A percentile compares a stretch with the other conserved stretches of the same genome.
These are phyloP conservation scores for Fusarium caatingaense DNA, from an alignment of 2,329 filamentous ascomycete species.

Conservation along the genomic window DNA sequence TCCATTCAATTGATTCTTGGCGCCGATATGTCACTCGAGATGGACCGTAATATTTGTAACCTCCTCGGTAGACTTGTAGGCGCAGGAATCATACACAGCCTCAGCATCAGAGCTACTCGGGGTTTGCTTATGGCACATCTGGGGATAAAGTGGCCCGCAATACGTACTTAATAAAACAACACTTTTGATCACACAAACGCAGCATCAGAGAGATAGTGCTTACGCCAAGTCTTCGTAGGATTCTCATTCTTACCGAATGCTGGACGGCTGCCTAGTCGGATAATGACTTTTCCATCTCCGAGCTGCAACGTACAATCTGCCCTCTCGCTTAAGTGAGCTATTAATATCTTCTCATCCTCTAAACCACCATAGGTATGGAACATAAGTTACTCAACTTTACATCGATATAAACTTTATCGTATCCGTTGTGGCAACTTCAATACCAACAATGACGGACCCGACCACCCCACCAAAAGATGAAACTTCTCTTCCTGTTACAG, in stretches of 20 bases:
- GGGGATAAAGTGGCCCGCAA: too few species aligned
- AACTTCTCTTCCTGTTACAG: neutral
- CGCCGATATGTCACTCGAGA: neutral
- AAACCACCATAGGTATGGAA: neutral
- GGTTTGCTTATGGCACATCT: too few species aligned
- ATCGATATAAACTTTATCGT: neutral
- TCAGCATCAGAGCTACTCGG: too few species aligned
- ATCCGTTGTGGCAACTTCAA: accelerated
- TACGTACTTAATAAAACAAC: too few species aligned
- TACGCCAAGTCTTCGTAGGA: neutral
- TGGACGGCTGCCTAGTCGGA: neutral
- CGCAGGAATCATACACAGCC: too few species aligned
- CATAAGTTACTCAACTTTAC: neutral
- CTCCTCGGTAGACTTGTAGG: neutral
- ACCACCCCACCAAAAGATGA: neutral
- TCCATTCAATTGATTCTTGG: too few species aligned
- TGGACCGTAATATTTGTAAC: too few species aligned
- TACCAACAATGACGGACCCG: neutral
- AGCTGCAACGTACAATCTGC: neutral
- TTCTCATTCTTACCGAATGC: too few species aligned
- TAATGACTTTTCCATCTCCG: neutral
- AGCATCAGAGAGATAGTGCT: neutral
- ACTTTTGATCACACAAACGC: too few species aligned
- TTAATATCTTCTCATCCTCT: neutral
- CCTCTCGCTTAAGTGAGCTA: neutral